Evolutionary conservation across 495 filamentous ascomycete genomes (phyloP).

Genomic region (Xylaria acuta): DNA sequence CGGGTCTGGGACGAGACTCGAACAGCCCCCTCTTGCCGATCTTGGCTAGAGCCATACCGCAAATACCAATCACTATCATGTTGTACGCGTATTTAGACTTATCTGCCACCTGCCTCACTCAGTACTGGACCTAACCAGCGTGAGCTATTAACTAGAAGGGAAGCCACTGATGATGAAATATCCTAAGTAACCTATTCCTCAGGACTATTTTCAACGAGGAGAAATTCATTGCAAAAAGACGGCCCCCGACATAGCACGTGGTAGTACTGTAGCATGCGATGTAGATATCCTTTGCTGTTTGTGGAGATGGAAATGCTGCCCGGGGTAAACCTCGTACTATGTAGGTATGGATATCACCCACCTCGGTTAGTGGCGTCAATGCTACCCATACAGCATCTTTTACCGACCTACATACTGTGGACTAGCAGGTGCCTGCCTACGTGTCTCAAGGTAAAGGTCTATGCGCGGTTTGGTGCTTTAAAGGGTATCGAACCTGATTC

Average conservation of each 20-base stretch:
- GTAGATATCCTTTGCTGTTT: neutral
- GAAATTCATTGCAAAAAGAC: neutral
- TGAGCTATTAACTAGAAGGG: neutral
- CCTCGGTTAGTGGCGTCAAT: neutral
- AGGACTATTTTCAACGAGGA: neutral
- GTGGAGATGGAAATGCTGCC: neutral
- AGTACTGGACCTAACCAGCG: neutral
- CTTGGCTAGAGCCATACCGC: neutral
- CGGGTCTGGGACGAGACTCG: neutral
- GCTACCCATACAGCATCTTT: neutral
- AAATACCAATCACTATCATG: neutral
- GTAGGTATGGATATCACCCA: neutral
- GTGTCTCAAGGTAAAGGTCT: neutral
- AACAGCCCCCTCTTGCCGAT: neutral
- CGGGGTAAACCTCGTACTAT: neutral
- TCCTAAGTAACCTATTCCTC: neutral
- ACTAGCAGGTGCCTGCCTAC: neutral
- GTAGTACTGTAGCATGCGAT: neutral
- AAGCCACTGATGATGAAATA: neutral
- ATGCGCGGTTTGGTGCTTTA: neutral
- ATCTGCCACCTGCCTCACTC: neutral
- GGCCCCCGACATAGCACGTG: neutral
- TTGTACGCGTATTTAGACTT: neutral
- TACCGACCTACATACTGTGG: neutral
- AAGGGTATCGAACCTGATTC: neutral